phyloP scores from a whole-genome alignment of 2,329 filamentous ascomycete genomes.

The Trichoderma simmonsii region DNA sequence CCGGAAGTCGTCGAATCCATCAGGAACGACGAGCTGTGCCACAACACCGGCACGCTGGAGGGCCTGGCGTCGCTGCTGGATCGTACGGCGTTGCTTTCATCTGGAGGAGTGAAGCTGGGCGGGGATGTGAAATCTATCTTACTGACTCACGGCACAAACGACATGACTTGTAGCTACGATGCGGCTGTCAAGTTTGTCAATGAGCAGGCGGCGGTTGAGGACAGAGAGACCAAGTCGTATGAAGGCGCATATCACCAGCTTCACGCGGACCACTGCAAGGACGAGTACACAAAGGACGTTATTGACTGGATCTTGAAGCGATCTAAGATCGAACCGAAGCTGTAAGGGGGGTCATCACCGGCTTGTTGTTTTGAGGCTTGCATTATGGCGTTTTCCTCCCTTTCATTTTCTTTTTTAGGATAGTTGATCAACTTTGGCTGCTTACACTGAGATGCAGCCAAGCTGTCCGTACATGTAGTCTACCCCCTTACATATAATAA shows the following conservation, averaged over 20 bases:
- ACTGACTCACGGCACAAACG: slow-evolving; percentile 73
- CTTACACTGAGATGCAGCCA: neutral
- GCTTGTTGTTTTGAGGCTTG: neutral
- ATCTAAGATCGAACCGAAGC: slow-evolving; percentile 34
- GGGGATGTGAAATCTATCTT: slow-evolving; percentile 61
- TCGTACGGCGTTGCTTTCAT: slow-evolving; percentile 59
- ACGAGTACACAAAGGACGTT: slow-evolving; percentile 57
- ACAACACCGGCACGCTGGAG: slow-evolving; percentile 83
- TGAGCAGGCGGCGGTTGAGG: slow-evolving; percentile 52
- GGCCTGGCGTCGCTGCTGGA: slow-evolving; percentile 75
- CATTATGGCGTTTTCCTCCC: neutral
- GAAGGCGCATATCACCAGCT: slow-evolving; percentile 76
- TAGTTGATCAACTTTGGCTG: neutral
- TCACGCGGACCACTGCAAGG: slow-evolving; percentile 56
- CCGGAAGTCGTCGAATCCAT: slow-evolving; percentile 58
- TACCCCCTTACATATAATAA: neutral
- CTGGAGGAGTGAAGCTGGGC: slow-evolving; percentile 52
- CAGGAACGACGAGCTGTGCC: slow-evolving; percentile 66
- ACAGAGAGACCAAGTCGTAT: slow-evolving; percentile 71
- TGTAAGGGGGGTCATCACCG: slow-evolving; percentile 27
- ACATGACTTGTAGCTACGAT: slow-evolving; percentile 65
- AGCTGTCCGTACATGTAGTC: neutral
- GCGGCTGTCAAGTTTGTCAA: slow-evolving; percentile 64
- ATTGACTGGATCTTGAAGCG: slow-evolving; percentile 62
- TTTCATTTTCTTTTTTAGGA: neutral